Evolutionary conservation across 1,284 basidiomycete species (phyloP).

Genomic region (Ganoderma leucocontextum): DNA sequence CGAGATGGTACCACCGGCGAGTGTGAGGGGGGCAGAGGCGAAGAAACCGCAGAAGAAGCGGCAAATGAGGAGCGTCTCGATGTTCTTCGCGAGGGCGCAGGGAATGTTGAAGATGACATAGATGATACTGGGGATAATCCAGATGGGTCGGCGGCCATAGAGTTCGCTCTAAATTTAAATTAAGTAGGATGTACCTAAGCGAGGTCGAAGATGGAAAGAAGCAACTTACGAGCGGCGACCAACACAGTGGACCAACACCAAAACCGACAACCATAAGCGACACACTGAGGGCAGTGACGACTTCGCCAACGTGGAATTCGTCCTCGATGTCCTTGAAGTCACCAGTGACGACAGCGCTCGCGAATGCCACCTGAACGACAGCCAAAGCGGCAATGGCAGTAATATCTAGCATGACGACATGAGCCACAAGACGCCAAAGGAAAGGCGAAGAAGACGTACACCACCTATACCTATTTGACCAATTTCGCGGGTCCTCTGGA

Average conservation of each 20-base stretch:
- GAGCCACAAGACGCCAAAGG: conserved; percentile 54
- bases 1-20: conserved; percentile 69
- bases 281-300: conserved; percentile 52
- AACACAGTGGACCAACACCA: conserved; percentile 54
- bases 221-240: conserved; percentile 43
- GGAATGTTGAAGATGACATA: conserved; percentile 53
- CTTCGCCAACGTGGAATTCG: conserved; percentile 57
- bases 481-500: conserved; percentile 70
- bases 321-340: conserved; percentile 49
- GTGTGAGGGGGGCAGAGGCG: conserved; percentile 69
- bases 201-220: conserved; percentile 44
- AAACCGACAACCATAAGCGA: conserved; percentile 66
- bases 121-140: conserved; percentile 51
- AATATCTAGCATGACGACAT: conserved; percentile 32
- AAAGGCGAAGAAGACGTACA: conserved; percentile 42
- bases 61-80: conserved; percentile 67
- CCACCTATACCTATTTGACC: conserved; percentile 60
- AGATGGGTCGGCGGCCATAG: conserved; percentile 65
- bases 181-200: conserved; percentile 24
- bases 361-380: conserved; percentile 57
- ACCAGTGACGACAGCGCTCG: conserved; percentile 63
- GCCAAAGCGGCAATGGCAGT: conserved; percentile 37
- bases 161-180: conserved; percentile 55
- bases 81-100: conserved; percentile 61
- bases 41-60: conserved; percentile 77